Evolutionary conservation across 352 stramenopile species (phyloP).

Genomic region (Globisporangium parvum): DNA sequence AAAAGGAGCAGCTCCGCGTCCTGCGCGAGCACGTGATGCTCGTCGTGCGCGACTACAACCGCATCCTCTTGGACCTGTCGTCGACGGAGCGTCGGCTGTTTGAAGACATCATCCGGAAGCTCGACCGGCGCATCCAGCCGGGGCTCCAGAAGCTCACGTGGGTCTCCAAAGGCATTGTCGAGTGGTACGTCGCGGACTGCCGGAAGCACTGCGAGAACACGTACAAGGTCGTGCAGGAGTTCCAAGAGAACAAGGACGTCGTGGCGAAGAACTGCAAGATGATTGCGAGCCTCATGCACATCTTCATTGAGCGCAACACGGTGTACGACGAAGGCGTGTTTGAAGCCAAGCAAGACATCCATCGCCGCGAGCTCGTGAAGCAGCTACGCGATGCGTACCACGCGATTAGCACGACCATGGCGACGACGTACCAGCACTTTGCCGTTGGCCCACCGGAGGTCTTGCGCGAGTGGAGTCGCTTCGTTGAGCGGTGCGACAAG

Average conservation of each 20-base stretch:
- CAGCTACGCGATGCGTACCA: slow-evolving; percentile 74
- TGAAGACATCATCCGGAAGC: slow-evolving; percentile 91
- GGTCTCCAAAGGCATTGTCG: slow-evolving; percentile 88
- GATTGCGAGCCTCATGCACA: slow-evolving; percentile 83
- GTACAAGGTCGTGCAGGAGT: slow-evolving; percentile 86
- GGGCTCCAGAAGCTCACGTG: slow-evolving; percentile 93
- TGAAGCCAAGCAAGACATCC: slow-evolving; percentile 86
- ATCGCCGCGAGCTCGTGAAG: slow-evolving; percentile 80
- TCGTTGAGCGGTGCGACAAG: slow-evolving; percentile 88
- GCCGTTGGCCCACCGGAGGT: slow-evolving; percentile 83
- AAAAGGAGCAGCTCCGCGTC: slow-evolving; percentile 89
- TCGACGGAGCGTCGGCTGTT: slow-evolving; percentile 90
- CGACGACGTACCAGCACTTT: slow-evolving; percentile 91
- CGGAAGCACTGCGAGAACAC: slow-evolving; percentile 86
- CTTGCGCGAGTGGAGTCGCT: slow-evolving; percentile 90
- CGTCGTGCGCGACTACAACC: slow-evolving; percentile 94
- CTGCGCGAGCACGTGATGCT: slow-evolving; percentile 93
- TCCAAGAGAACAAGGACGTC: slow-evolving; percentile 87
- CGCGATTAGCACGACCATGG: slow-evolving; percentile 86
- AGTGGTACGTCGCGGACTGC: slow-evolving; percentile 90
- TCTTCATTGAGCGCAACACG: slow-evolving; percentile 91
- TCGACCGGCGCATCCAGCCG: slow-evolving; percentile 91
- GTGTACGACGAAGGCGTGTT: slow-evolving; percentile 93
- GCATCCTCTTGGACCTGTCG: slow-evolving; percentile 89
- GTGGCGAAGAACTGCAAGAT: slow-evolving; percentile 87